Evolutionary conservation across 352 stramenopile genomes (phyloP).

Genomic region (Phytophthora meadii): DNA sequence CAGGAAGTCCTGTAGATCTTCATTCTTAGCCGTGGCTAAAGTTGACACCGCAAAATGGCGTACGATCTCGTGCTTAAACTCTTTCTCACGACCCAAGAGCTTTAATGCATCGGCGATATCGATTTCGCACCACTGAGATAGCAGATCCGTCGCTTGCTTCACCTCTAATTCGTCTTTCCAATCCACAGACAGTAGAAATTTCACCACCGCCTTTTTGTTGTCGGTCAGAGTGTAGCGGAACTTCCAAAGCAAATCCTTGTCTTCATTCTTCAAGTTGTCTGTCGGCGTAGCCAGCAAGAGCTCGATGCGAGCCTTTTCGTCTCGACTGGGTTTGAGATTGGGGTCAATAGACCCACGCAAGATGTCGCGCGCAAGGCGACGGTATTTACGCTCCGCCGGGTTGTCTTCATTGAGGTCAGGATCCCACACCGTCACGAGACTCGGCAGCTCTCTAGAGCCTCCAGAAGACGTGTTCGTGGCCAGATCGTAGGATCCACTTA

Average conservation of each 20-base stretch:
- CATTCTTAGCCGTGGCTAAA: slow-evolving; percentile 94
- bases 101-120: slow-evolving; percentile 98
- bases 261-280: slow-evolving; percentile 93
- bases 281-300: slow-evolving; percentile 92
- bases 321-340: slow-evolving; percentile 96
- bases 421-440: slow-evolving; percentile 84
- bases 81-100: slow-evolving; percentile 93
- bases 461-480: slow-evolving; percentile 28
- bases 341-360: slow-evolving; percentile 97
- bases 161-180: slow-evolving; percentile 98
- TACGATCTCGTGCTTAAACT: slow-evolving; percentile 92
- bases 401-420: slow-evolving; percentile 91
- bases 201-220: slow-evolving; percentile 96
- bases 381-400: slow-evolving; percentile 97
- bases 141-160: slow-evolving; percentile 89
- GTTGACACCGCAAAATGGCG: slow-evolving; percentile 97
- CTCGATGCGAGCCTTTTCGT: slow-evolving; percentile 94
- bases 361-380: slow-evolving; percentile 96
- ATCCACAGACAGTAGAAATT: slow-evolving; percentile 98
- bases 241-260: slow-evolving; percentile 96
- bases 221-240: slow-evolving; percentile 97
- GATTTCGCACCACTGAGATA: slow-evolving; percentile 92
- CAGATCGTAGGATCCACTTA: slow-evolving; percentile 62
- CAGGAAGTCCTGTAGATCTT: slow-evolving; percentile 97
- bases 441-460: slow-evolving; percentile 46